Evolutionary conservation across 163 green algal species (phyloP), one percentile per base, ranked within the genome.

Genomic region (Scenedesmus sp.): DNA sequence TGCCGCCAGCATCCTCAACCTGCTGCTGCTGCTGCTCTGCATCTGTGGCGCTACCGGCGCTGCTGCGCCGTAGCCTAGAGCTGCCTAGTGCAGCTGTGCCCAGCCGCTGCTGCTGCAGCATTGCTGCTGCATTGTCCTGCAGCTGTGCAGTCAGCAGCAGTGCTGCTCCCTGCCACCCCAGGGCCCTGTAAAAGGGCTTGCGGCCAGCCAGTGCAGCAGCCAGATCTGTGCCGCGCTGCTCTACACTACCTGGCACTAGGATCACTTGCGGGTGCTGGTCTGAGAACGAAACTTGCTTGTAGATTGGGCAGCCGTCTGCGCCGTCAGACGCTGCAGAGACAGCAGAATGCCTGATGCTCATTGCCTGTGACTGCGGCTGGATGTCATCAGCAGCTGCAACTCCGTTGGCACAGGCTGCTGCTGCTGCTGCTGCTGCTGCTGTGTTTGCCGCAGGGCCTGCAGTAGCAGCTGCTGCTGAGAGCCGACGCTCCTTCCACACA

Each of bases 211-310:
- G 57, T 83, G 93, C 77, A 55, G 91, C 91, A 60, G 91, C 74
- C 64, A 91, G 26, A 76, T 92, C 77, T 16, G 92, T 94, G 20
- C 93, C 93, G 2, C 93, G 89, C 87, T 95, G 93, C 87, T 95
- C 93, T 2, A 92, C 54, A 52, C 87, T 94, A 84, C 93, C 93
- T 2, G 93, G 93, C 52, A 95, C 91, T 16, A 90, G 52, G 46
- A 93, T 89, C 7, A 95, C 93, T 82, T 87, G 46, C 52, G 91
- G 87, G 4, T 59, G 3, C 56, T 52, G 8, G 0, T 70, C 87
- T 56, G 81, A 94, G 8, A 90, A 94, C 55, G 90, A 93, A 20
- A 93, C 85, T 62, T 89, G 89, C 82, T 92, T 92, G 60, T 76
- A 92, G 26, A 88, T 88, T 4, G 86, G 70, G 3, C 70, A 55